phyloP scores from a whole-genome alignment of 2,329 filamentous ascomycete genomes.

The Orbilia oligospora region DNA sequence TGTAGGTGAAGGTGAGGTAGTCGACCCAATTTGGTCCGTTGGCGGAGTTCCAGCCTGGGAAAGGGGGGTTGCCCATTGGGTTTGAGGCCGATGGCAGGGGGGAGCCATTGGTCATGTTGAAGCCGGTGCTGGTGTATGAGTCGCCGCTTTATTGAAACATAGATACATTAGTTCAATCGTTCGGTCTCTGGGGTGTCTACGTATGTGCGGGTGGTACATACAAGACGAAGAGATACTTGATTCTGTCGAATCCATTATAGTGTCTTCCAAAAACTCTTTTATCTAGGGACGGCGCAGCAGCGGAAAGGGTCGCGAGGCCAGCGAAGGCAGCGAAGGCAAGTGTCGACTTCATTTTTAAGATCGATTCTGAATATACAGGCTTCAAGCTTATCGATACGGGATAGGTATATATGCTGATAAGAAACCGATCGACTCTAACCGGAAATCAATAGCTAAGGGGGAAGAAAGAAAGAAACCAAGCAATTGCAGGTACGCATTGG shows the following conservation, averaged over 20 bases:
- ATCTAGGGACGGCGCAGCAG: constrained; percentile 39
- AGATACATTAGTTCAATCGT: not conserved
- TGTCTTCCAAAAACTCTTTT: constrained; percentile 56
- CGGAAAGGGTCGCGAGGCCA: constrained; percentile 46
- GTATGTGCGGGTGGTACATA: constrained; percentile 40
- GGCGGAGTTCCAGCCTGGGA: constrained; percentile 67
- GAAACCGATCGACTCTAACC: constrained; percentile 8
- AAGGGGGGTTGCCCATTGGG: constrained; percentile 67
- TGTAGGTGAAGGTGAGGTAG: constrained; percentile 69
- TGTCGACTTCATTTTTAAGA: constrained; percentile 48
- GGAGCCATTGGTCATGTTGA: constrained; percentile 65
- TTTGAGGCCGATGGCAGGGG: constrained; percentile 66
- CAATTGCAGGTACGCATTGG: constrained; percentile 34
- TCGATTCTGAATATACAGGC: not conserved
- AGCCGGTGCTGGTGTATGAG: constrained; percentile 68
- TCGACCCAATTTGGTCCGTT: constrained; percentile 74
- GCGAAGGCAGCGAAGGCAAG: constrained; percentile 47
- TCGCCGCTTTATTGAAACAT: constrained; percentile 66
- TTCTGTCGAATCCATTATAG: constrained; percentile 61
- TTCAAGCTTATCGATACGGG: constrained; percentile 22
- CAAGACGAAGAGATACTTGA: constrained; percentile 64
- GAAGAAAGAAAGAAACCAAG: constrained; percentile 10
- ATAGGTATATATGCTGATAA: constrained; percentile 25
- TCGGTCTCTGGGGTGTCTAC: not conserved
- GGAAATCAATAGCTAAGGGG: constrained; percentile 12